These are phyloP conservation scores for Plasmopara muralis DNA, from an alignment of 352 stramenopile species.

Conservation along the genomic window DNA sequence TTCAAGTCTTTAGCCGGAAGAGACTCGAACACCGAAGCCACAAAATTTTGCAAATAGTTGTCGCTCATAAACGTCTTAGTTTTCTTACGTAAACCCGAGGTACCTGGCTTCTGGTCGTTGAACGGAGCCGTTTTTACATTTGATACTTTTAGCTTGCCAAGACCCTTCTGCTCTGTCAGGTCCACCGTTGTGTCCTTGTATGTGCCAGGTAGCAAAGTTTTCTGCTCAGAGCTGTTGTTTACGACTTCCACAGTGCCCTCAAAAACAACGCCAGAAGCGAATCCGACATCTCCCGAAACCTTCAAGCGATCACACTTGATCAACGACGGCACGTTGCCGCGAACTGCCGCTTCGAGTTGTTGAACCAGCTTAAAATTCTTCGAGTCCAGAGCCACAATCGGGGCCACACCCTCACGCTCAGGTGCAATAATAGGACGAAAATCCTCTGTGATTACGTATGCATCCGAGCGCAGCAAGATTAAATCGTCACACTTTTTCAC, in stretches of 20 bases:
- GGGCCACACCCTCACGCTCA: constrained; percentile 91
- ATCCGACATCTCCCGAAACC: constrained; percentile 92
- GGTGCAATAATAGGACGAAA: constrained; percentile 93
- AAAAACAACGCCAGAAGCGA: constrained; percentile 89
- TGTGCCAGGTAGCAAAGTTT: constrained; percentile 88
- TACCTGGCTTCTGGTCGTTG: constrained; percentile 95
- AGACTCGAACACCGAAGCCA: constrained; percentile 96
- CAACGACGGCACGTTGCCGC: constrained; percentile 92
- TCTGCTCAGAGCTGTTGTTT: constrained; percentile 95
- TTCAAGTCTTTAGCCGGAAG: constrained; percentile 92
- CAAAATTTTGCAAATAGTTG: constrained; percentile 98
- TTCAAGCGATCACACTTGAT: constrained; percentile 94
- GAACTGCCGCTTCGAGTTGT: constrained; percentile 92
- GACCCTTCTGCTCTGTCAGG: constrained; percentile 88
- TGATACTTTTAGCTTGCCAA: constrained; percentile 85
- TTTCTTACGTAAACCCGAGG: constrained; percentile 98
- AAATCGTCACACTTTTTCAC: constrained; percentile 87
- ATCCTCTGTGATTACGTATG: constrained; percentile 95
- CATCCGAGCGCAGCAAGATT: constrained; percentile 93
- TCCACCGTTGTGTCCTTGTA: constrained; percentile 96
- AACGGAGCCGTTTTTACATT: constrained; percentile 89
- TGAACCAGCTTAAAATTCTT: constrained; percentile 99
- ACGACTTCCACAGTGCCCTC: constrained; percentile 90
- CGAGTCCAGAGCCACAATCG: constrained; percentile 91
- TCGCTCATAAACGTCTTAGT: constrained; percentile 97